These are phyloP conservation scores for Russula compacta DNA, from an alignment of 768 basidiomycete genomes.

Conservation along the genomic window DNA sequence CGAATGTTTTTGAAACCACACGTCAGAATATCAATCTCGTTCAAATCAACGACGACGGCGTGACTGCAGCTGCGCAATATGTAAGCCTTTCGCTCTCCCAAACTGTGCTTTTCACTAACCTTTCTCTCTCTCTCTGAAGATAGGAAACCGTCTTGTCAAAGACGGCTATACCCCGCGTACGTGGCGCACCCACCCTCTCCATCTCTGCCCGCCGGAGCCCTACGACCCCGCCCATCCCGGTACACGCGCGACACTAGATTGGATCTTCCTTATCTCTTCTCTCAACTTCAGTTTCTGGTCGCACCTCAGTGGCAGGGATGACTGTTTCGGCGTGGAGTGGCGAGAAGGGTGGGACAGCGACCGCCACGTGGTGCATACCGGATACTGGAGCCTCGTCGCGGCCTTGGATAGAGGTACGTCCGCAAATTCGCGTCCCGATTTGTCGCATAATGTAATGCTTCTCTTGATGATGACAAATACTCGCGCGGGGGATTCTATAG, in stretches of 20 bases:
- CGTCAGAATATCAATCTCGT: conserved; percentile 23
- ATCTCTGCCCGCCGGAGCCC: conserved; percentile 62
- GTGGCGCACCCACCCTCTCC: conserved; percentile 71
- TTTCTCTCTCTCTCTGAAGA: conserved; percentile 34
- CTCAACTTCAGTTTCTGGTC: conserved; percentile 92
- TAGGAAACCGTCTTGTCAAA: conserved; percentile 44
- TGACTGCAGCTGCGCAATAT: conserved; percentile 17
- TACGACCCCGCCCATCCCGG: conserved; percentile 44
- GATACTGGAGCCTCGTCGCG: conserved; percentile 84
- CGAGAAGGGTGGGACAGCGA: conserved; percentile 52
- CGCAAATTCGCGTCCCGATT: neutral
- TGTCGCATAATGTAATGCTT: neutral
- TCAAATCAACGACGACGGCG: conserved; percentile 21
- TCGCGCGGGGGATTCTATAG: conserved; percentile 37
- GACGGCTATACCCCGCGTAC: conserved; percentile 72
- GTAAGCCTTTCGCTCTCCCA: conserved; percentile 10
- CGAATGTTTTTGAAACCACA: too few species aligned
- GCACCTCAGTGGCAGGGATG: conserved; percentile 44
- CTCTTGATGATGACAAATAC: neutral
- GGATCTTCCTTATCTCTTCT: conserved; percentile 83
- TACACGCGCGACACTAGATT: conserved; percentile 45
- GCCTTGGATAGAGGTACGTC: conserved; percentile 66
- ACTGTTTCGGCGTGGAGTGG: conserved; percentile 76
- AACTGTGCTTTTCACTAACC: neutral
- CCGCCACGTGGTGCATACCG: conserved; percentile 52